Percentiles rank a stretch among this genome's conserved stretches.
phyloP scores from a whole-genome alignment of 2,329 filamentous ascomycete species.

The Aspergillaceae sp. region DNA sequence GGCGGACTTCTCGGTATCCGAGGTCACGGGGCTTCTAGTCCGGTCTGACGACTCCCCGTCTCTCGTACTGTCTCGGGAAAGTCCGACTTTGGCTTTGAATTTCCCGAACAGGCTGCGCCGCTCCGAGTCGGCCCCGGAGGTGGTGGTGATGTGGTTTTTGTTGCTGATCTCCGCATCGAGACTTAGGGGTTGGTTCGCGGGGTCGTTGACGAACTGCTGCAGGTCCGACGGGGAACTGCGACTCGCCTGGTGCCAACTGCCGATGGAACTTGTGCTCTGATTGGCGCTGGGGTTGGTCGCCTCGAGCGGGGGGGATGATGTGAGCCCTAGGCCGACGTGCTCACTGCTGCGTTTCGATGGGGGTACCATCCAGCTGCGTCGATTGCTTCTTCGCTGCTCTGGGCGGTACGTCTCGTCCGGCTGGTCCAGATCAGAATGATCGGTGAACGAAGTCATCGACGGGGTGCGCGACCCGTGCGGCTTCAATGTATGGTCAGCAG shows the following conservation, averaged over 20 bases:
- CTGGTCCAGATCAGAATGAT: slow-evolving; percentile 72
- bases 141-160: slow-evolving; percentile 9
- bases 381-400: slow-evolving; percentile 56
- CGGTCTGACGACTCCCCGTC: slow-evolving; percentile 47
- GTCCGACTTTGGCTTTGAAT: slow-evolving; percentile 54
- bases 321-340: slow-evolving; percentile 30
- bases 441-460: slow-evolving; percentile 71
- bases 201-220: slow-evolving; percentile 30
- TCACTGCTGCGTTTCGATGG: slow-evolving; percentile 50
- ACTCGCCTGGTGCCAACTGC: slow-evolving; percentile 46
- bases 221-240: slow-evolving; percentile 40
- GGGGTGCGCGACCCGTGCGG: slow-evolving; percentile 62
- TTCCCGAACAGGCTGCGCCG: slow-evolving; percentile 56
- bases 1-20: slow-evolving; percentile 25
- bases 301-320: slow-evolving; percentile 40
- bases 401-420: slow-evolving; percentile 51
- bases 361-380: slow-evolving; percentile 64
- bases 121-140: slow-evolving; percentile 34
- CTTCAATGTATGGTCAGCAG: slow-evolving; percentile 47
- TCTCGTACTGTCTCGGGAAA: slow-evolving; percentile 40
- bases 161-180: slow-evolving; percentile 33
- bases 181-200: slow-evolving; percentile 27
- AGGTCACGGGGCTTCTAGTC: slow-evolving; percentile 43
- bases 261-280: slow-evolving; percentile 59
- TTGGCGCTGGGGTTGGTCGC: slow-evolving; percentile 57